Conservation (phyloP, 2,329 filamentous ascomycete genomes). For the Pyricularia pennisetigena region DNA sequence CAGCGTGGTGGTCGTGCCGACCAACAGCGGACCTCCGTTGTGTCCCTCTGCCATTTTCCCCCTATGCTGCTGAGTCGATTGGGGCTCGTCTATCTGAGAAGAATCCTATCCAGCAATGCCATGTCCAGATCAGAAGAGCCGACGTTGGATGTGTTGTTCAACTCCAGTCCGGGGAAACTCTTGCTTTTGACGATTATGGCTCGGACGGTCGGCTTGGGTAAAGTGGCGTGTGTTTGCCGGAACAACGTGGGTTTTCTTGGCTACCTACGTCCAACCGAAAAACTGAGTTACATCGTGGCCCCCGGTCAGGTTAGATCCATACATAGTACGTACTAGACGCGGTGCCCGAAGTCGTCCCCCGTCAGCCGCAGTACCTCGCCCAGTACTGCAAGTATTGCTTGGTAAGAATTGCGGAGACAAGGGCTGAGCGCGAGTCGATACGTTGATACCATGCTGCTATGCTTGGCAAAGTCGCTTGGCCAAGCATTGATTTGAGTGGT, state of each 20-base stretch:
- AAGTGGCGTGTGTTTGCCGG: background rate
- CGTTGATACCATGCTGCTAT: background rate
- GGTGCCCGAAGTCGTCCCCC: background rate
- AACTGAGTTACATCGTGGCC: background rate
- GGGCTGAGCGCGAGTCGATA: background rate
- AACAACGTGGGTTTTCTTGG: background rate
- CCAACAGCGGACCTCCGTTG: constrained; percentile 15
- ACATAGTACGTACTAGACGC: too few relatives aligned
- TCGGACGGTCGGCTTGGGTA: background rate
- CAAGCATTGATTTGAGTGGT: background rate
- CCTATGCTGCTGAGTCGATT: background rate
- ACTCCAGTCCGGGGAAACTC: background rate
- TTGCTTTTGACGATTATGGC: background rate
- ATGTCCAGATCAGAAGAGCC: background rate
- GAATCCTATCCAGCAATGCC: background rate
- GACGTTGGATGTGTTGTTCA: background rate
- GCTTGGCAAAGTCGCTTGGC: background rate
- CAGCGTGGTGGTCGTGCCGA: constrained; percentile 19
- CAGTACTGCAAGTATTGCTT: background rate
- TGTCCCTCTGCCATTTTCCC: background rate
- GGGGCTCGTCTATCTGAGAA: background rate
- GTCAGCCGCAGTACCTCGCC: background rate
- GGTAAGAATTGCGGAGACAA: background rate
- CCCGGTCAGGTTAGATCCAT: background rate
- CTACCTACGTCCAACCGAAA: background rate